Evolutionary conservation across 140 eudicot species (phyloP).

Genomic region (Anethum foeniculum): DNA sequence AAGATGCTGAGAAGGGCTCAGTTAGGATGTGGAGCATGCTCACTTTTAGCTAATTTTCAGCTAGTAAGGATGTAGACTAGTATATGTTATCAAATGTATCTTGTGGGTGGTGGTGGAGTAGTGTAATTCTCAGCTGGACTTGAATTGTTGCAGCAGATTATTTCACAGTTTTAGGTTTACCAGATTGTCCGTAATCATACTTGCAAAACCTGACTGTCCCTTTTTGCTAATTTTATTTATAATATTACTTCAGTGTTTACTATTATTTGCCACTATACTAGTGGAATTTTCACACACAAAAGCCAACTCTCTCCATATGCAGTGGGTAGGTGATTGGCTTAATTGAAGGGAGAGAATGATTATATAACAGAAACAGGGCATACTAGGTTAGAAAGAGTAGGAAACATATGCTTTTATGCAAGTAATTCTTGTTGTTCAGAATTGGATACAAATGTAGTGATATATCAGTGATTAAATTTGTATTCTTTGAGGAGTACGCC

Average conservation of each 20-base stretch:
- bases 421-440: not conserved
- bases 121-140: not conserved
- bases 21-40: not conserved
- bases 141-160: not conserved
- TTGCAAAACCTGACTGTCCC: not conserved
- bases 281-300: not conserved
- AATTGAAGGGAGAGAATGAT: not conserved
- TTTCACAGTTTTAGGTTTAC: not conserved
- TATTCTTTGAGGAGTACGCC: not conserved
- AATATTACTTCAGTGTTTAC: not conserved
- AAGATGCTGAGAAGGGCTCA: not conserved
- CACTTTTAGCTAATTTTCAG: not conserved
- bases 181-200: not conserved
- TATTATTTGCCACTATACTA: not conserved
- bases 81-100: constrained; percentile 1
- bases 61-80: not conserved
- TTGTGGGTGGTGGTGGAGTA: not conserved
- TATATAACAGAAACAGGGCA: not conserved
- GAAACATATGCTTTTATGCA: not conserved
- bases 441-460: not conserved
- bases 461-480: not conserved
- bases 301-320: not conserved
- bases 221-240: not conserved
- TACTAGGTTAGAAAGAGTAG: not conserved
- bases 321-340: not conserved